phyloP scores from a whole-genome alignment of 2,329 filamentous ascomycete species.

The Delphinella strobiligena region DNA sequence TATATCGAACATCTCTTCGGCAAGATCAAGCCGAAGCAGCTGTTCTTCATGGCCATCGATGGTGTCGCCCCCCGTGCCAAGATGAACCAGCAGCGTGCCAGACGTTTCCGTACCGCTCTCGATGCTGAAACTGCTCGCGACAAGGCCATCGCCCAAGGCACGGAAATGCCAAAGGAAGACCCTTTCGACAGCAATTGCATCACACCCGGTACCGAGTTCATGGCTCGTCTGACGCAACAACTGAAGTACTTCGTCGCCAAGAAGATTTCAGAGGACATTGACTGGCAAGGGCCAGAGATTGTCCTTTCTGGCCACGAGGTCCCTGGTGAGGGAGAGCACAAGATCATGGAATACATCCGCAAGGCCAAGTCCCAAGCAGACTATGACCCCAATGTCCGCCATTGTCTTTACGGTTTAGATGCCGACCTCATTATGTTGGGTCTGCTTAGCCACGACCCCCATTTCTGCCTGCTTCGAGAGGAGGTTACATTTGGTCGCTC shows the following conservation, averaged over 20 bases:
- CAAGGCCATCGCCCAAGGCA: constrained; percentile 78
- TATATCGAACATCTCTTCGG: constrained; percentile 98
- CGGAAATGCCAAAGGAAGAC: constrained; percentile 88
- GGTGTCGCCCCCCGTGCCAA: constrained; percentile 95
- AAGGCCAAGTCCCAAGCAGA: constrained; percentile 89
- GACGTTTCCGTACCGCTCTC: constrained; percentile 86
- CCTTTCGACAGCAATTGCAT: constrained; percentile 99
- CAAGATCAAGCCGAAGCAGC: constrained; percentile 95
- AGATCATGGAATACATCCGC: constrained; percentile 99
- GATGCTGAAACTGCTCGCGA: constrained; percentile 84
- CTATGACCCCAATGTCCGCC: constrained; percentile 86
- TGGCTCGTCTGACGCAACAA: constrained; percentile 89
- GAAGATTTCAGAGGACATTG: constrained; percentile 90
- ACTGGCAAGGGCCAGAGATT: constrained; percentile 95
- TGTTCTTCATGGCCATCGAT: constrained; percentile 99
- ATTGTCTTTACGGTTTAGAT: constrained; percentile 94
- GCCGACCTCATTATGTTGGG: constrained; percentile 98
- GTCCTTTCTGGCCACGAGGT: constrained; percentile 96
- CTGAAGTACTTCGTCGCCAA: constrained; percentile 98
- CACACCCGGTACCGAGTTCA: constrained; percentile 93
- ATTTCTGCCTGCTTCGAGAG: constrained; percentile 93
- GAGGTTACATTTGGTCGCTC: constrained; percentile 94
- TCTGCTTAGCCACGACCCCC: constrained; percentile 90
- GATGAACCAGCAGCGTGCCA: constrained; percentile 98
- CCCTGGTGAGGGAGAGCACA: constrained; percentile 95